Evolutionary conservation across 2,329 filamentous ascomycete species (phyloP), one percentile per base, ranked within the genome.

Genomic region (Venturia nashicola): DNA sequence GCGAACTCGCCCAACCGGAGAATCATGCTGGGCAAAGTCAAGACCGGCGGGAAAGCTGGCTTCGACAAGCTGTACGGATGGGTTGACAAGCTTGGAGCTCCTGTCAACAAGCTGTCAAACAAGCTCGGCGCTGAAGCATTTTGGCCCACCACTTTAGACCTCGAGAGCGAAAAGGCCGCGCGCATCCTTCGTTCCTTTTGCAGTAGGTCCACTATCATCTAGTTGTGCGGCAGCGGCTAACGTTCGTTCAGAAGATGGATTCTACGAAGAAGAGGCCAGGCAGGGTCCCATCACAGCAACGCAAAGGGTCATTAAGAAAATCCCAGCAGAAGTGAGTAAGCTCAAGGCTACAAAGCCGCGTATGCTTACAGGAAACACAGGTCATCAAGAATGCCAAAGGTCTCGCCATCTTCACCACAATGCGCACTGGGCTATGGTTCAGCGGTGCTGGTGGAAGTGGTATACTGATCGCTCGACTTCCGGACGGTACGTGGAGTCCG

Each of bases 351-450:
- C 20, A 20, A 34, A 9, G 2, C 34, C 27, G 32, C 51, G 5
- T 11, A 57, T 1, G 14, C 32, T 57, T 11, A 43, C 20, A 61
- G 36, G n/a, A 34, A 27, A 43, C 36, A 2, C 60, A 87, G 71
- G 90, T 97, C 65, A 90, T 97, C 69, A 85, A 89, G 71, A 90
- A 94, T 76, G 91, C 92, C 36, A 91, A 93, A 68, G 93, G 91
- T 12, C 82, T 97, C 65, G 92, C 91, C 63, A 90, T 97, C 68
- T 97, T 97, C 77, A 96, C 92, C 0, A 96, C 91, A 39, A 96
- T 97, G 91, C 87, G 93, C 65, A 93, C 90, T 16, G 93, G 93
- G 14, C 78, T 97, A 40, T 96, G 92, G 89, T 82, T 96, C 69
- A 93, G 90, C 57, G 93, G 93, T 57, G 92, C 91, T 18, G 92